Percentiles rank a stretch among this genome's conserved stretches.
These are phyloP conservation scores for Erythrophleum ivorense DNA, from an alignment of 331 rosid genomes.

Conservation along the genomic window DNA sequence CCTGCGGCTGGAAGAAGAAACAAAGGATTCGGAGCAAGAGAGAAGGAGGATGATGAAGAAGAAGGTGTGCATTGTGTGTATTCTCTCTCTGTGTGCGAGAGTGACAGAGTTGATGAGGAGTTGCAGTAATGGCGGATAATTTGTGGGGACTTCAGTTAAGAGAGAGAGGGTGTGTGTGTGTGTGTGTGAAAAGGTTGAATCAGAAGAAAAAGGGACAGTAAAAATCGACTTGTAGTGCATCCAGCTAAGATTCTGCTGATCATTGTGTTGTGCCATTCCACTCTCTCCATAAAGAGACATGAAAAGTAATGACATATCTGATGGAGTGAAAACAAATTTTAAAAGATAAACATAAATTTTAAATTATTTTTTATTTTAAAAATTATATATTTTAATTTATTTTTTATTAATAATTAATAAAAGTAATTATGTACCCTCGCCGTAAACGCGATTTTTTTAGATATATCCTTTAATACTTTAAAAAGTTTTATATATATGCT, in stretches of 20 bases:
- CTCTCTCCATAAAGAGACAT: too few relatives aligned
- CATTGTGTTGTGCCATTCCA: not conserved
- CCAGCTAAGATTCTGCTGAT: slow-evolving; percentile 75
- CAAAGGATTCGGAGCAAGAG: not conserved
- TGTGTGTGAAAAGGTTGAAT: slow-evolving; percentile 49
- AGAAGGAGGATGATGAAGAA: slow-evolving; percentile 32
- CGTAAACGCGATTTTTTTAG: too few relatives aligned
- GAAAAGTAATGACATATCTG: too few relatives aligned
- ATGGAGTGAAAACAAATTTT: too few relatives aligned
- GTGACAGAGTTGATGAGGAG: not conserved
- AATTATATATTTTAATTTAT: too few relatives aligned
- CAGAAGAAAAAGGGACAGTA: not conserved
- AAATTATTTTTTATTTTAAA: too few relatives aligned
- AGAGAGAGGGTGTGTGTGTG: not conserved
- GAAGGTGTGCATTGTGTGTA: slow-evolving; percentile 57
- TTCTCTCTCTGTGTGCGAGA: not conserved
- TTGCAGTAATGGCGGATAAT: slow-evolving; percentile 31
- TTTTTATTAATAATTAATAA: too few relatives aligned
- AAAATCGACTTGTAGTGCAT: slow-evolving; percentile 45
- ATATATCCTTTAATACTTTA: too few relatives aligned
- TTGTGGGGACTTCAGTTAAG: not conserved
- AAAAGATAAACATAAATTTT: too few relatives aligned
- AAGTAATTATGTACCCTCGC: too few relatives aligned
- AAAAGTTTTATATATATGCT: too few relatives aligned
- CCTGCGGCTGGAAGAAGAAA: slow-evolving; percentile 44